Evolutionary conservation across 768 basidiomycete species (phyloP), one percentile per base, ranked within the genome.

Genomic region (Infundibulicybe gibba): DNA sequence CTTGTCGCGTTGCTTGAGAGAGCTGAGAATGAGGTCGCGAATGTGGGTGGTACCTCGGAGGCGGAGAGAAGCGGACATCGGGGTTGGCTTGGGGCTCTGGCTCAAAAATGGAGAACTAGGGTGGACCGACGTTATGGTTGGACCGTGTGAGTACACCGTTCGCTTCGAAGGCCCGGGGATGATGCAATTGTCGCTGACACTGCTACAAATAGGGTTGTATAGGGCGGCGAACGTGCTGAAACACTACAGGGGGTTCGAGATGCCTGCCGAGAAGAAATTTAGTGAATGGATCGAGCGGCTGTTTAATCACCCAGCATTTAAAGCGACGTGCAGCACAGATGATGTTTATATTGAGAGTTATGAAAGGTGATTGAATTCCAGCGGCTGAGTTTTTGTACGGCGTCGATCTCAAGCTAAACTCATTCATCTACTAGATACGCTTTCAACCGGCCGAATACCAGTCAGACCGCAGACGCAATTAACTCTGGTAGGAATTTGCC

Each of bases 401-500:
- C n/a, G n/a, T n/a, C n/a, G n/a, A n/a, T n/a, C n/a, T n/a, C n/a
- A n/a, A n/a, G n/a, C n/a, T n/a, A n/a, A n/a, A n/a, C n/a, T n/a
- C n/a, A n/a, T n/a, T n/a, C n/a, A n/a, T n/a, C n/a, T n/a, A n/a
- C n/a, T n/a, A n/a, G n/a, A n/a, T n/a, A n/a, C n/a, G n/a, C n/a
- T n/a, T 83, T 79, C 57, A 90, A 90, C 56, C 72, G 85, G 25
- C 84, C 87, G 3, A 84, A 87, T 57, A 87, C 85, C 3, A 87
- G 85, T 54, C 81, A 83, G 54, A 82, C 87, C 10, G 86, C 85
- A 5, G 80, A 79, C 52, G 87, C 87, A 3, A 88, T 88, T 54
- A 89, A 89, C 49, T 61, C 76, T 6, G 86, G 85, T 17, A 72
- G 69, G 43, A 74, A 67, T 0, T 63, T 89, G 25, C 87, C 87